Evolutionary conservation across 2,329 filamentous ascomycete species (phyloP).

Genomic region (Venturia nashicola): DNA sequence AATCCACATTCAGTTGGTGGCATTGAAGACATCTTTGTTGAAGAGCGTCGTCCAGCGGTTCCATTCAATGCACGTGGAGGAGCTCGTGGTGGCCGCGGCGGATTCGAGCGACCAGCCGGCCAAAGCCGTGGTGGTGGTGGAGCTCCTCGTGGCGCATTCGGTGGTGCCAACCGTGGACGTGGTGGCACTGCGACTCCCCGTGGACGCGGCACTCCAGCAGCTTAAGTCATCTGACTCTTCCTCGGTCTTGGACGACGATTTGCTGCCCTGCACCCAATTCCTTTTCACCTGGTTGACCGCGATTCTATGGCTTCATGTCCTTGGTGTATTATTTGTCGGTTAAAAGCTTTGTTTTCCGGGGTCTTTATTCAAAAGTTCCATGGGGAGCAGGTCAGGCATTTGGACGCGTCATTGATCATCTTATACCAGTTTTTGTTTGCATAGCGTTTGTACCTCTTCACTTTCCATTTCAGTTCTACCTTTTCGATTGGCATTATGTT

Average conservation of each 20-base stretch:
- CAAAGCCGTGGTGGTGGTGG: conserved; percentile 62
- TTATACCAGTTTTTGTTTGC: neutral
- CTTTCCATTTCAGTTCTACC: neutral
- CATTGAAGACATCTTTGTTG: conserved; percentile 67
- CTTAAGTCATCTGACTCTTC: neutral
- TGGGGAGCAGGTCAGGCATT: neutral
- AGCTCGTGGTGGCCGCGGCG: conserved; percentile 31
- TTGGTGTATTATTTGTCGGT: neutral
- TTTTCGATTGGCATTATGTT: neutral
- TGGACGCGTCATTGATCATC: neutral
- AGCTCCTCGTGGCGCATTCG: conserved; percentile 49
- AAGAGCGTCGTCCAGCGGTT: conserved; percentile 63
- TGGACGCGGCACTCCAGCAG: conserved; percentile 15
- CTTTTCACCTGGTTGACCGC: neutral
- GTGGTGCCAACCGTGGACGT: conserved; percentile 57
- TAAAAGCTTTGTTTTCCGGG: neutral
- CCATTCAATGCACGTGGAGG: conserved; percentile 26
- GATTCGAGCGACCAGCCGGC: conserved; percentile 44
- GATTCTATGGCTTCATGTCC: neutral
- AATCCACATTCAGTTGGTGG: conserved; percentile 80
- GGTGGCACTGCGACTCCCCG: conserved; percentile 30
- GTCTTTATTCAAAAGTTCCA: neutral
- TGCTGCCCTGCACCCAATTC: neutral
- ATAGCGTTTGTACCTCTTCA: conserved; percentile 1
- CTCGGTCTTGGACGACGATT: neutral